Percentiles rank a stretch among this genome's conserved stretches.
Conservation (phyloP, 768 basidiomycete species). For the Russula brevipes region DNA sequence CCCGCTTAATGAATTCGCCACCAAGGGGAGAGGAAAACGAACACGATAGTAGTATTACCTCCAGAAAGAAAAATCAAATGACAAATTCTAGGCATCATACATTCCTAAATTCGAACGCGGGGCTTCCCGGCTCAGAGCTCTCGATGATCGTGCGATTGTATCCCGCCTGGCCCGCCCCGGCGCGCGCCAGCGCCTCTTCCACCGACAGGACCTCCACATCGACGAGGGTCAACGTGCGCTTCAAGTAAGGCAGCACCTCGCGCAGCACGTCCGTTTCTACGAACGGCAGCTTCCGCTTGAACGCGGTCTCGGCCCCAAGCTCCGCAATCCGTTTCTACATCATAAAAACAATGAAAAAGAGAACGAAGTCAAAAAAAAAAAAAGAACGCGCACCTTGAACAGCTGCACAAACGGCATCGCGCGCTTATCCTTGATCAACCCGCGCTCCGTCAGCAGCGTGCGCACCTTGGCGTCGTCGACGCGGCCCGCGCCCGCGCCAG, state of each 20-base stretch:
- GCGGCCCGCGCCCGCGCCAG: slow-evolving; percentile 37
- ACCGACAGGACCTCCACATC: slow-evolving; percentile 68
- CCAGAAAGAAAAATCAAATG: not conserved
- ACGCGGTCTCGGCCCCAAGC: slow-evolving; percentile 68
- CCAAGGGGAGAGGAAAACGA: not conserved
- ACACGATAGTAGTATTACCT: not conserved
- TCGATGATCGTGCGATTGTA: slow-evolving; percentile 71
- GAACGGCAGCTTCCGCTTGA: slow-evolving; percentile 80
- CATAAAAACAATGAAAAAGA: not conserved
- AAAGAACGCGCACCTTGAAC: slow-evolving; percentile 64
- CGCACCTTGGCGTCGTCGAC: slow-evolving; percentile 83
- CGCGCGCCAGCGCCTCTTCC: slow-evolving; percentile 56
- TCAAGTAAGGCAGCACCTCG: slow-evolving; percentile 75
- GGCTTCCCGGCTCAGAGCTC: slow-evolving; percentile 80
- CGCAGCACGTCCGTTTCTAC: slow-evolving; percentile 68
- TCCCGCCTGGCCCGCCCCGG: slow-evolving; percentile 41
- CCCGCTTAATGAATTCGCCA: too few species aligned
- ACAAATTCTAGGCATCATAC: slow-evolving; percentile 33
- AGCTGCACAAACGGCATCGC: slow-evolving; percentile 91
- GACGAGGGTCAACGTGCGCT: slow-evolving; percentile 62
- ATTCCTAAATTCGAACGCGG: slow-evolving; percentile 86
- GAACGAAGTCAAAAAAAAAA: not conserved
- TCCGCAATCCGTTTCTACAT: slow-evolving; percentile 74
- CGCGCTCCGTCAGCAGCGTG: slow-evolving; percentile 57
- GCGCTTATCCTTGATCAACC: slow-evolving; percentile 92